These are phyloP conservation scores for Psophocarpus tetragonolobus DNA, from an alignment of 306 rosid genomes.

Conservation along the genomic window DNA sequence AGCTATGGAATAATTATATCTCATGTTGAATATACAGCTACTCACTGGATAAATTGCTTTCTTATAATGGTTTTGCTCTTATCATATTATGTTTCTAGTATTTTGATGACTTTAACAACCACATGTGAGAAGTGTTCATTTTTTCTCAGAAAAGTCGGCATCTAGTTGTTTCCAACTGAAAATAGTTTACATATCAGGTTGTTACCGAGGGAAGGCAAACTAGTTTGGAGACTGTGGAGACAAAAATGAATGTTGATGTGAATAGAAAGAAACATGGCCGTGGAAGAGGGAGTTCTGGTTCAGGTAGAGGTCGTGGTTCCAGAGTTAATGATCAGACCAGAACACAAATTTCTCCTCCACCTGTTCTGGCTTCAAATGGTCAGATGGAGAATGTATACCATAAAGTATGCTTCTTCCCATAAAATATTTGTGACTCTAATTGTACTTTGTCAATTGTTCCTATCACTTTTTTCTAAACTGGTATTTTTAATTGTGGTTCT, in stretches of 20 bases:
- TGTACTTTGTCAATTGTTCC: slow-evolving; percentile 17
- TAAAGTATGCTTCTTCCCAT: slow-evolving; percentile 48
- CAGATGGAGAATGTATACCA: slow-evolving; percentile 59
- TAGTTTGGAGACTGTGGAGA: slow-evolving; percentile 57
- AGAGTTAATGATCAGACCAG: slow-evolving; percentile 69
- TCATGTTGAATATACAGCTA: not conserved
- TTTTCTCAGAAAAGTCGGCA: slow-evolving; percentile 17
- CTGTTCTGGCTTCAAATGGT: slow-evolving; percentile 69
- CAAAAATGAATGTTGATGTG: slow-evolving; percentile 56
- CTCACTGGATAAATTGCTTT: not conserved
- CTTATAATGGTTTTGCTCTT: not conserved
- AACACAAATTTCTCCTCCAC: slow-evolving; percentile 51
- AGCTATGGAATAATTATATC: not conserved
- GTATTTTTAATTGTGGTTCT: not conserved
- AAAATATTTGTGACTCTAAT: slow-evolving; percentile 22
- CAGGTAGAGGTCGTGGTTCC: slow-evolving; percentile 86
- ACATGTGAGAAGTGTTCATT: slow-evolving; percentile 2
- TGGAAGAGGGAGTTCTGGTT: slow-evolving; percentile 79
- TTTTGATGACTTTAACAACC: not conserved
- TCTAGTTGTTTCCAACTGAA: slow-evolving; percentile 22
- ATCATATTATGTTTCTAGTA: slow-evolving; percentile 16
- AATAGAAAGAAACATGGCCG: slow-evolving; percentile 82
- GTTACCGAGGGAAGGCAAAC: slow-evolving; percentile 63
- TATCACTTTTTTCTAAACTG: not conserved
- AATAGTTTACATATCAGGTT: slow-evolving; percentile 51